Base-by-base conservation (phyloP, 1,284 basidiomycete genomes). In the Cryptococcus sp. region DNA sequence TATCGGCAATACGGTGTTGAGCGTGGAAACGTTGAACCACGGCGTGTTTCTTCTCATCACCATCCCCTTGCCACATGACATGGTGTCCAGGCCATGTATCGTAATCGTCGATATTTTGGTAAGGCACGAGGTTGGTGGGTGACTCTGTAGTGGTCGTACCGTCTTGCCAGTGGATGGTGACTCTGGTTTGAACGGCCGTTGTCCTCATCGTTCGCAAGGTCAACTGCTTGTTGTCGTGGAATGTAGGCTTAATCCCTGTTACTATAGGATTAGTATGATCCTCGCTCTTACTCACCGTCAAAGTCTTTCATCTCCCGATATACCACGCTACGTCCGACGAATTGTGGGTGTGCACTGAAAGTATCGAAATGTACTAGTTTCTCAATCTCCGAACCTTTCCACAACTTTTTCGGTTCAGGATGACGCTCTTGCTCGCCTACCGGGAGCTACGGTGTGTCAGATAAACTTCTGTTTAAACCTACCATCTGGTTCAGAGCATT, bases 111-210 rank as follows among this genome's bases (percentile, higher is more conserved):
- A 80, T 63, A 36, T 76, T 71, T 48, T 88, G 69, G 68, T 94
- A 88, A 0, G 90, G 91, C 38, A 94, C 84, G 37, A 94, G 78
- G 13, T 84, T 81, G 23, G 79, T 83, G 3, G 90, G 82, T 49
- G 76, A 80, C 4, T 81, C 83, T 66, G 87, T 84, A 5, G 75
- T 76, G 55, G 75, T 79, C 6, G 78, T 80, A 15, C 90, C 91
- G 70, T 92, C 86, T 78, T 96, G 93, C 93, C 93, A 97, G 14
- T 93, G 72, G 34, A 96, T 80, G n/a, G 82, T 81, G 34, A 89
- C 79, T 10, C 76, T 80, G 8, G 89, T 88, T 53, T 82, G 78
- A 5, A 87, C 88, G 73, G 88, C 84, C 44, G 80, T 81, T 46
- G 95, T 85, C 31, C 82, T 79, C 59, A 85, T 81, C 1, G 83